Evolutionary conservation across 2,329 filamentous ascomycete species (phyloP), one percentile per base, ranked within the genome.

Genomic region (Colletotrichum noveboracense): DNA sequence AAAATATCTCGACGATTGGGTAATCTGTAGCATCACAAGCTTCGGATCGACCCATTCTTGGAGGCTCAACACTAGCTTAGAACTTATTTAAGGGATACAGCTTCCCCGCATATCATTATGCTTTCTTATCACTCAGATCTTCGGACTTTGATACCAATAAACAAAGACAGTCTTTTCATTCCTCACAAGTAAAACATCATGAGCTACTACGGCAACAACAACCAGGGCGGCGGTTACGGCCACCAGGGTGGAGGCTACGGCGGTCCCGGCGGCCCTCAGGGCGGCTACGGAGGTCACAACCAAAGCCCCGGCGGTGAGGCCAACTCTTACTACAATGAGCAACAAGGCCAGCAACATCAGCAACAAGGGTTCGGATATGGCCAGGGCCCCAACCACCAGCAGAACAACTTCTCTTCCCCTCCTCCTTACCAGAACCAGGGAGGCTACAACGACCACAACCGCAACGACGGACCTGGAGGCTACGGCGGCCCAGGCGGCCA

Each of bases 401-500:
- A 73, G 62, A 55, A 75, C 13, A 62, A 73, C 14, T 73, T 67
- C 34, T 72, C 69, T 24, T 70, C 73, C 24, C 69, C 70, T 7
- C 69, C 70, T 14, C 64, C 56, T 6, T 73, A 73, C 69, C 73
- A 75, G 30, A 76, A 74, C 68, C 72, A 74, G 4, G 62, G 61
- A 18, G 30, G 21, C 36, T 38, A 66, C n/a, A n/a, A 32, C 28
- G 62, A 74, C 2, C 28, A 73, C 60, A 70, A 70, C 48, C 71
- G 71, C 10, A 75, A 76, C n/a, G 66, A 76, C 7, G 71, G 73
- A 24, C 55, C 73, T 18, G 43, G 73, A 36, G 66, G 75, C 60
- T 67, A 48, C 21, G 69, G 55, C 16, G 80, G 78, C 28, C 78
- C 71, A 0, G 80, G 74, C 3, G 82, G 80, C n/a, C 77, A 70